These are phyloP conservation scores for Ophiostoma quercus DNA, from an alignment of 2,329 filamentous ascomycete species.

Conservation along the genomic window DNA sequence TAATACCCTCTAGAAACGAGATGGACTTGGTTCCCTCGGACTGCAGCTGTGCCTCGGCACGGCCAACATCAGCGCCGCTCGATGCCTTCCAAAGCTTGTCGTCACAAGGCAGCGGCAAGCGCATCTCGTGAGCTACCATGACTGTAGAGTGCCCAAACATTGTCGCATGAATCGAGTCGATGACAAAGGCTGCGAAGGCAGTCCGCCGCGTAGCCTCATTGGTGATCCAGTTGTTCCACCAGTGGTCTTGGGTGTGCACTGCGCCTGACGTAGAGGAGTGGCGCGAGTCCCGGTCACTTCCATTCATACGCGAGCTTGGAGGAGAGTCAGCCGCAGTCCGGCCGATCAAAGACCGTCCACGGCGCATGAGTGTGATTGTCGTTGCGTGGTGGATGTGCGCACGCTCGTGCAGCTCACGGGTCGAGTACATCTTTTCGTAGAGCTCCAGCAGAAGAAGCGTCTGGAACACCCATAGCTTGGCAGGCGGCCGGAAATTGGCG, in stretches of 20 bases:
- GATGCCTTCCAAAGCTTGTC: conserved; percentile 89
- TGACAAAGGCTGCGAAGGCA: conserved; percentile 88
- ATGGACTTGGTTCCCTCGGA: conserved; percentile 78
- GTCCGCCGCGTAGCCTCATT: conserved; percentile 85
- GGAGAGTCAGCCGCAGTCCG: conserved; percentile 80
- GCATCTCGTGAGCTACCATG: conserved; percentile 95
- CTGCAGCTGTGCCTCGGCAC: conserved; percentile 73
- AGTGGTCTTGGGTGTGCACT: conserved; percentile 72
- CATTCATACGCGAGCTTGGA: conserved; percentile 63
- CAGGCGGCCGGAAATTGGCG: conserved; percentile 79
- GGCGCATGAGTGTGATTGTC: conserved; percentile 88
- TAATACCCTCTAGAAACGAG: conserved; percentile 85
- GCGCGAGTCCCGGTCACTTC: conserved; percentile 56
- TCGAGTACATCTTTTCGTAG: conserved; percentile 98
- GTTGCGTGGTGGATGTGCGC: conserved; percentile 97
- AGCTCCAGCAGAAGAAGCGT: conserved; percentile 81
- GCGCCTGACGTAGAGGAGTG: conserved; percentile 58
- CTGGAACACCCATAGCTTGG: conserved; percentile 95
- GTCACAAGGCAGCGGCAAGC: conserved; percentile 84
- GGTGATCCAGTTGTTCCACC: conserved; percentile 95
- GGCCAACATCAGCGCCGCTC: conserved; percentile 77
- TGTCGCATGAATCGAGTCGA: conserved; percentile 92
- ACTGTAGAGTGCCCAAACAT: conserved; percentile 98
- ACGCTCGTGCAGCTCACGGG: conserved; percentile 82
- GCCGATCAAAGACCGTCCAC: conserved; percentile 85